These are phyloP conservation scores for Aegilops longissima DNA, from an alignment of 176 grass and related monocot genomes.

Conservation along the genomic window DNA sequence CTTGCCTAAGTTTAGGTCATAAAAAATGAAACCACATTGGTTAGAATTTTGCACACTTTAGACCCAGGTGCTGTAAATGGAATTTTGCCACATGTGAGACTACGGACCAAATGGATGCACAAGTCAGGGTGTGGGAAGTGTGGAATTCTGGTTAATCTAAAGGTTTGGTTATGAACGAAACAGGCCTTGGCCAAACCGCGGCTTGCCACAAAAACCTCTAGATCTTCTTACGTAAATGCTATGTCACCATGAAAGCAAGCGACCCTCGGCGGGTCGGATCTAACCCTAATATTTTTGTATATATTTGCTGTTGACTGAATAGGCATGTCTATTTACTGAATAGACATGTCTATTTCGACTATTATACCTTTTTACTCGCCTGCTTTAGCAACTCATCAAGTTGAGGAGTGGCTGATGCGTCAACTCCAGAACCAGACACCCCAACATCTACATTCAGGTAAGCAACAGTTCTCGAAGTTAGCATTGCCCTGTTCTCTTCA, in stretches of 20 bases:
- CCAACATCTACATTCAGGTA: conserved; percentile 79
- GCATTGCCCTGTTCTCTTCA: conserved; percentile 75
- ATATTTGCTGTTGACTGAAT: neutral
- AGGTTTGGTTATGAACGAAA: neutral
- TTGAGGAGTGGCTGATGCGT: conserved; percentile 75
- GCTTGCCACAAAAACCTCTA: neutral
- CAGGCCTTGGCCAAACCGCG: neutral
- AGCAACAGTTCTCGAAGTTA: conserved; percentile 71
- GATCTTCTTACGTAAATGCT: neutral
- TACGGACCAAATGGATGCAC: neutral
- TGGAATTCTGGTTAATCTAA: no score
- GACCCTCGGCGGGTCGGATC: neutral
- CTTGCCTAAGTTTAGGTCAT: neutral
- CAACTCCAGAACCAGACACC: conserved; percentile 49
- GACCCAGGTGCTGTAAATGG: neutral
- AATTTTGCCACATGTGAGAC: neutral
- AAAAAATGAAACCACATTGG: neutral
- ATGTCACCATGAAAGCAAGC: neutral
- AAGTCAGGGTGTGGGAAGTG: neutral
- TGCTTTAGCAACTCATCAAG: conserved; percentile 76
- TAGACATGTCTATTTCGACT: neutral
- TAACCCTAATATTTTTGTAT: neutral
- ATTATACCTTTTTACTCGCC: conserved; percentile 66
- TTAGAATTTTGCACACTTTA: neutral
- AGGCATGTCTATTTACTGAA: neutral